A percentile compares a stretch with the other conserved stretches of the same genome.
These are phyloP conservation scores for Neurospora sp. DNA, from an alignment of 495 filamentous ascomycete genomes.

Conservation along the genomic window DNA sequence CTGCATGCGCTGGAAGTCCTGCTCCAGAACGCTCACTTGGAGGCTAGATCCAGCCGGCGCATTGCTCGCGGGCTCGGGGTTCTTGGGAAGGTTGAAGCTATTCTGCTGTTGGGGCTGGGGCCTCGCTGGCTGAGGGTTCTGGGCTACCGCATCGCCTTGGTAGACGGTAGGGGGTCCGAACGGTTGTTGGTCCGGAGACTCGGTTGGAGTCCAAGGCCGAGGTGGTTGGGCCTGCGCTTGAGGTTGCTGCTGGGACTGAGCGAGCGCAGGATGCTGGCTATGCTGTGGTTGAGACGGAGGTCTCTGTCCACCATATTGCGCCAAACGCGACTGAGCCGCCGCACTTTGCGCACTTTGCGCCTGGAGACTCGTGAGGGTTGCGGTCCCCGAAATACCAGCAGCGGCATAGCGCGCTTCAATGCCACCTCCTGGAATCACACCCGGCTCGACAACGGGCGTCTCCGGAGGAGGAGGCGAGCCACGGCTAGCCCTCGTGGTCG, in stretches of 20 bases:
- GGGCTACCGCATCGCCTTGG: conserved; percentile 58
- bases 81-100: conserved; percentile 20
- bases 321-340: conserved; percentile 65
- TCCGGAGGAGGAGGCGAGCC: conserved; percentile 94
- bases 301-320: conserved; percentile 52
- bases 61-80: conserved; percentile 18
- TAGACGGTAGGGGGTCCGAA: conserved; percentile 91
- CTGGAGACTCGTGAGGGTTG: conserved; percentile 68
- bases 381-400: conserved; percentile 74
- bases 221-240: conserved; percentile 36
- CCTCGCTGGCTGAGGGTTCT: conserved; percentile 21
- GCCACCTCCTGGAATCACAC: conserved; percentile 56
- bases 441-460: conserved; percentile 74
- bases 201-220: conserved; percentile 93
- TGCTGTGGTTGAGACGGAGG: conserved; percentile 22
- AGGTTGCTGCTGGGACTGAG: not conserved
- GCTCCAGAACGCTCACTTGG: conserved; percentile 59
- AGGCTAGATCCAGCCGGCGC: conserved; percentile 17
- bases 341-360: conserved; percentile 70
- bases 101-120: conserved; percentile 14
- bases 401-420: conserved; percentile 88
- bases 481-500: conserved; percentile 82
- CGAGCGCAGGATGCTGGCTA: not conserved
- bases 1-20: conserved; percentile 82
- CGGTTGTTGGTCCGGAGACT: conserved; percentile 75